Percentiles rank a stretch among this genome's conserved stretches.
Conservation (phyloP, 208 protist genomes). For the Crithidia expoeki region DNA sequence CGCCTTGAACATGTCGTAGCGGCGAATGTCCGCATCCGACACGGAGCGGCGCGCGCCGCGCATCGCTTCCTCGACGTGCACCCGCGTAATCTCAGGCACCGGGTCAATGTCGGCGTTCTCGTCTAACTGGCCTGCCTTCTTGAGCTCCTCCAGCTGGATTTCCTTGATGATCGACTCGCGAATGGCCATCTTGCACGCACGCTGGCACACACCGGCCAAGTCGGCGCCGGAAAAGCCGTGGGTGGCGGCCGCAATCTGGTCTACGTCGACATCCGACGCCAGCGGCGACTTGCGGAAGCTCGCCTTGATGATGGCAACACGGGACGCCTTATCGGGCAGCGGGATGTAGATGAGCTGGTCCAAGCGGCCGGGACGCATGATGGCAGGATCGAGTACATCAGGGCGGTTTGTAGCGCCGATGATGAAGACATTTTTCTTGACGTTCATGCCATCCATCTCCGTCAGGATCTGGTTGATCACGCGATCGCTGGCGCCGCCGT, state of each 20-base stretch:
- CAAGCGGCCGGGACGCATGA: conserved; percentile 98
- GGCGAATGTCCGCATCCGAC: conserved; percentile 89
- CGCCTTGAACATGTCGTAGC: conserved; percentile 94
- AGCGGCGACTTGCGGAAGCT: conserved; percentile 98
- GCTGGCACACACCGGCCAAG: conserved; percentile 92
- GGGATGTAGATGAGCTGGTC: conserved; percentile 99
- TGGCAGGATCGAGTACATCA: conserved; percentile 99
- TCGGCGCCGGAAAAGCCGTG: conserved; percentile 99
- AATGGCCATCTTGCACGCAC: conserved; percentile 93
- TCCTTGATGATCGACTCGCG: conserved; percentile 92
- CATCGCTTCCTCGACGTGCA: conserved; percentile 94
- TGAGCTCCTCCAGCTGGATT: conserved; percentile 79
- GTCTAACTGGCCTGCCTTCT: conserved; percentile 57
- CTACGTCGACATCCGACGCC: conserved; percentile 95
- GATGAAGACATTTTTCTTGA: conserved; percentile 99
- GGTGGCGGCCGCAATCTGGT: conserved; percentile 96
- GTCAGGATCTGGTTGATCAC: conserved; percentile 99
- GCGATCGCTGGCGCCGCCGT: conserved; percentile 99
- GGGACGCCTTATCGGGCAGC: conserved; percentile 97
- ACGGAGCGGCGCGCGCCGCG: conserved; percentile 89
- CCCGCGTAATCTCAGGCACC: conserved; percentile 88
- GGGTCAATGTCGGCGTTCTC: conserved; percentile 85
- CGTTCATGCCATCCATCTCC: conserved; percentile 99
- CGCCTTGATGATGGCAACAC: conserved; percentile 97
- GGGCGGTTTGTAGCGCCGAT: conserved; percentile 99